Conservation (phyloP, 192 early-diverging fungal genomes). For the Backusella tarrabulga region DNA sequence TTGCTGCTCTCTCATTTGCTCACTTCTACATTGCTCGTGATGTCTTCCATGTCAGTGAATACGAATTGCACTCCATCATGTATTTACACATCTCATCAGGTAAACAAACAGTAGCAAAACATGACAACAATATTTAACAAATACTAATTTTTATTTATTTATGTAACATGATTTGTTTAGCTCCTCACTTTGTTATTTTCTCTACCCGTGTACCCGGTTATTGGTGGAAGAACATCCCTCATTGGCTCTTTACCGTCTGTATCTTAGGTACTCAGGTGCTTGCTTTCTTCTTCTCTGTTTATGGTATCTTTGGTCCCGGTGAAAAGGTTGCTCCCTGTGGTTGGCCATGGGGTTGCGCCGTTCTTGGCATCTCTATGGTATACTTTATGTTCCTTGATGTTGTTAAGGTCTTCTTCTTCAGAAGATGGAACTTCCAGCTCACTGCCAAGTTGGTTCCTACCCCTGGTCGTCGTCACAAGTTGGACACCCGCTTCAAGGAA, state of each 20-base stretch:
- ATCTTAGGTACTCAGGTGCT: constrained; percentile 85
- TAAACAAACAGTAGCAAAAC: constrained; percentile 8
- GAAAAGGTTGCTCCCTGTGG: constrained; percentile 53
- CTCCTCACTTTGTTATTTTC: constrained; percentile 87
- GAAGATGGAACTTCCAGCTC: constrained; percentile 80
- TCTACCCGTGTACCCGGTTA: constrained; percentile 77
- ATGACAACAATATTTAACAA: background rate
- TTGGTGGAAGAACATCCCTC: constrained; percentile 79
- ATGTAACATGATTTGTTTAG: constrained; percentile 1
- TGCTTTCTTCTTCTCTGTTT: constrained; percentile 76
- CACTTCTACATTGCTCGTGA: constrained; percentile 80
- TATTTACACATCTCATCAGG: constrained; percentile 86
- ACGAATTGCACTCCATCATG: constrained; percentile 80
- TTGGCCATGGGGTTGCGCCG: constrained; percentile 61
- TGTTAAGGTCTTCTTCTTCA: constrained; percentile 77
- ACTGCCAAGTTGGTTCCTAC: constrained; percentile 77
- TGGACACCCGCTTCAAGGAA: constrained; percentile 44
- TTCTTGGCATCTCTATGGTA: constrained; percentile 65
- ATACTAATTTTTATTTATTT: constrained; percentile 4
- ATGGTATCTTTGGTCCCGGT: constrained; percentile 48
- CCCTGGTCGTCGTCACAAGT: constrained; percentile 49
- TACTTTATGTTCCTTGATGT: constrained; percentile 78
- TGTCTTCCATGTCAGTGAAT: constrained; percentile 41
- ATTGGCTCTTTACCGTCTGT: constrained; percentile 62
- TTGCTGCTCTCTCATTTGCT: constrained; percentile 77